These are phyloP conservation scores for Hypoxylon sp. DNA, from an alignment of 2,329 filamentous ascomycete genomes.

Conservation along the genomic window DNA sequence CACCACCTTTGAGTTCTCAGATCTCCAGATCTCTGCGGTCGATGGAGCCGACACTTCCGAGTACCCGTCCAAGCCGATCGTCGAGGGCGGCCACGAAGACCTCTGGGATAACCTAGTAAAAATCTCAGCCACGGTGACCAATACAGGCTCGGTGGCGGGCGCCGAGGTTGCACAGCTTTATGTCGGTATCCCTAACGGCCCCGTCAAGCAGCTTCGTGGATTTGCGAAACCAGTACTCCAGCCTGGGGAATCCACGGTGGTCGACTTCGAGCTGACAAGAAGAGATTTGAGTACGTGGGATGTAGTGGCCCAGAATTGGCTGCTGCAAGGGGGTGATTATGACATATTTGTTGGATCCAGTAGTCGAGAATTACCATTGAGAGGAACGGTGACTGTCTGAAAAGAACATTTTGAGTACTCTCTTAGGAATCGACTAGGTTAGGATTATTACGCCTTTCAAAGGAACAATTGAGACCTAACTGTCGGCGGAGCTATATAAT, in stretches of 20 bases:
- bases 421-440: neutral
- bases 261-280: slow-evolving; percentile 69
- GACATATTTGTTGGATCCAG: slow-evolving; percentile 62
- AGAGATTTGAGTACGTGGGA: slow-evolving; percentile 79
- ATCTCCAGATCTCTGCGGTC: slow-evolving; percentile 52
- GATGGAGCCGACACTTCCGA: slow-evolving; percentile 50
- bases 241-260: slow-evolving; percentile 63
- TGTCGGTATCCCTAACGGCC: slow-evolving; percentile 61
- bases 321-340: slow-evolving; percentile 63
- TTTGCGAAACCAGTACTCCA: slow-evolving; percentile 72
- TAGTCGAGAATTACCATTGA: slow-evolving; percentile 62
- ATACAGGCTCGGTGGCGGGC: slow-evolving; percentile 73
- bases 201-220: slow-evolving; percentile 69
- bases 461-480: neutral
- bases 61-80: slow-evolving; percentile 58
- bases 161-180: slow-evolving; percentile 78
- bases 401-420: neutral
- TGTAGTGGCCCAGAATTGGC: slow-evolving; percentile 72
- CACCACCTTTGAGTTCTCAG: slow-evolving; percentile 74
- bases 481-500: neutral
- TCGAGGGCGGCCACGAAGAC: slow-evolving; percentile 62
- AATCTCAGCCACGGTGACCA: slow-evolving; percentile 74
- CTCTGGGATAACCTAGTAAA: slow-evolving; percentile 64
- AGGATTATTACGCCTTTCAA: neutral
- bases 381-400: slow-evolving; percentile 53